Conservation (phyloP, 1,284 basidiomycete genomes). For the Pseudozyma pruni region DNA sequence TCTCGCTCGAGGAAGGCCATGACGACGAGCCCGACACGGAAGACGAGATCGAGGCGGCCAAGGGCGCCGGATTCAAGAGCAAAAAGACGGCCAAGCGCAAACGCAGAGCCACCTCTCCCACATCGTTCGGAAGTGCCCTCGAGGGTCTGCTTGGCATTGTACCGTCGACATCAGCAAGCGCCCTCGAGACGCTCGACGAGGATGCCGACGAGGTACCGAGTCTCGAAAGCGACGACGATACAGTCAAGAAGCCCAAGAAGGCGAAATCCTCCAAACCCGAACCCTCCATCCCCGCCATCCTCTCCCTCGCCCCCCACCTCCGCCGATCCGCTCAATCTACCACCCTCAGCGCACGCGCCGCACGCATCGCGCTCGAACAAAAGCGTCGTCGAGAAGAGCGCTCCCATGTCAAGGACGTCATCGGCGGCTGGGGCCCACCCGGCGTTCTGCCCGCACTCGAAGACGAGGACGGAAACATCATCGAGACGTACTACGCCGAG, state of each 20-base stretch:
- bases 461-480: conserved; percentile 46
- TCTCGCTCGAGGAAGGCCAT: conserved; percentile 28
- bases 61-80: conserved; percentile 48
- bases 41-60: conserved; percentile 57
- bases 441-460: conserved; percentile 50
- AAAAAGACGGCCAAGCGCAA: conserved; percentile 63
- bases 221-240: conserved; percentile 5
- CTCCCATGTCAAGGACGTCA: conserved; percentile 63
- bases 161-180: conserved; percentile 20
- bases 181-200: conserved; percentile 15
- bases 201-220: conserved; percentile 13
- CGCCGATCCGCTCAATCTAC: conserved; percentile 56
- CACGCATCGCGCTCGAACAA: conserved; percentile 59
- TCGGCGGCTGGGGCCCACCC: conserved; percentile 65
- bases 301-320: conserved; percentile 64
- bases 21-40: conserved; percentile 53
- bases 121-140: conserved; percentile 59
- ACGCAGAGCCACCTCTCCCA: conserved; percentile 61
- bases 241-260: conserved; percentile 8
- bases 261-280: conserved; percentile 4
- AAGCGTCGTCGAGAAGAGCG: conserved; percentile 59
- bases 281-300: conserved; percentile 43
- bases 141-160: conserved; percentile 56
- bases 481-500: conserved; percentile 18
- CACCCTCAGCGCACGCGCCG: conserved; percentile 59